Evolutionary conservation across 2,329 filamentous ascomycete species (phyloP), one percentile per base, ranked within the genome.

Genomic region (Hymenoscyphus repandus): DNA sequence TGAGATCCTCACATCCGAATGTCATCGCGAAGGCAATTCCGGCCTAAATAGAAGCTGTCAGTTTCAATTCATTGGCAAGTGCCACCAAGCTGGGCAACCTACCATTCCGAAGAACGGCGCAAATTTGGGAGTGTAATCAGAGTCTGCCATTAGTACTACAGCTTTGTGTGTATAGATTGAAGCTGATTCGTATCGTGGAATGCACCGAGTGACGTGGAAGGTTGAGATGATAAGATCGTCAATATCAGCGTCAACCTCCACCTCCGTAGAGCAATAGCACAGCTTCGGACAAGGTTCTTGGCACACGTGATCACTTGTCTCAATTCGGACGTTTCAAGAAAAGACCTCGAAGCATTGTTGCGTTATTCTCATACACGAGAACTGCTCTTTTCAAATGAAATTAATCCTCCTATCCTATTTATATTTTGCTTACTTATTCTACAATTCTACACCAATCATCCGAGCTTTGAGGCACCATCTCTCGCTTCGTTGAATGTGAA

Each of bases 31-130:
- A 80, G 53, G 84, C 85, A 66, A 92, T 90, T 64, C 87, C 87
- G 64, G 78, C 86, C 86, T 90, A 66, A 22, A 40, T 17, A 37
- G 42, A 57, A 62, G 51, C 49, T 55, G 46, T 67, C 47, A 67
- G 62, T 55, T 51, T 33, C 42, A 40, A 36, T 34, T 13, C 37
- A 27, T 7, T 27, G 22, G 18, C 36, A 40, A n/a, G 39, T 11
- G 47, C 50, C 52, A 53, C 52, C 15, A 22, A 54, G 44, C 36
- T 59, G 49, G 42, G 43, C 43, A 49, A 73, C 83, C 72, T 76
- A 90, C 87, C 86, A 92, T 90, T 75, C 88, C 88, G 69, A 92
- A 79, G 75, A 92, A 93, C 63, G 88, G 88, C 74, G 88, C 88
- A 69, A 91, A 92, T 72, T 87, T 88, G 63, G 88, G 88, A 53